Base-by-base conservation (phyloP, 2,329 filamentous ascomycete genomes). In the Venturiaceae sp. region DNA sequence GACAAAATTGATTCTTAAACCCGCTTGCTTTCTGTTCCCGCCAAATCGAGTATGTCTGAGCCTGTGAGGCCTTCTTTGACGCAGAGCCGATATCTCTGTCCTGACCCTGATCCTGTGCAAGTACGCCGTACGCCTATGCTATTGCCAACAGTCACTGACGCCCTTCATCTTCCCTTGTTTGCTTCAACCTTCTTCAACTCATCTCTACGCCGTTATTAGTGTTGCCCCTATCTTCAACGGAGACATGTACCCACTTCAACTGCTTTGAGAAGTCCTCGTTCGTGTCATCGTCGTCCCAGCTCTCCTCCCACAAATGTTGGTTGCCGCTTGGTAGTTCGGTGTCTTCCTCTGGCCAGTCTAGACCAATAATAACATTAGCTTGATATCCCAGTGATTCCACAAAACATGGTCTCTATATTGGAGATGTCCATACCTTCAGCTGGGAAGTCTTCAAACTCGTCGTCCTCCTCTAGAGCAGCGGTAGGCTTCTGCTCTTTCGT, bases 391-490 rank as follows among this genome's bases (percentile, higher is more conserved):
- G 14, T 23, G 23, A 21, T 33, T 5, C 28, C 32, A 13, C 21
- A 14, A 6, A n/a, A 37, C 9, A 33, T 21, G 21, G 55, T 23
- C 39, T 44, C n/a, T 9, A 4, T 21, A 14, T 34, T 16, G 28
- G 11, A 53, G 26, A 16, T 34, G 13, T 21, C 26, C 68, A 59
- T 75, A 96, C 94, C 91, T 76, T 99, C 92, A 59, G 95, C 88
- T 28, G 94, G 94, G 69, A 99, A 99, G 73, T 99, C 94, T 72
- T 99, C 94, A 68, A 99, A 99, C 77, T 99, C 94, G 73, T 99
- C 94, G 70, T 99, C 94, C 73, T 99, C 94, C 73, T 96, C 94
- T 30, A 97, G 81, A 60, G 88, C 83, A 34, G 86, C 77, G 50
- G 58, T 37, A 60, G 83, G 78, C 73, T 87, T 87, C 69, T 84